phyloP scores from a whole-genome alignment of 2,329 filamentous ascomycete species.

The Tolypocladium album region DNA sequence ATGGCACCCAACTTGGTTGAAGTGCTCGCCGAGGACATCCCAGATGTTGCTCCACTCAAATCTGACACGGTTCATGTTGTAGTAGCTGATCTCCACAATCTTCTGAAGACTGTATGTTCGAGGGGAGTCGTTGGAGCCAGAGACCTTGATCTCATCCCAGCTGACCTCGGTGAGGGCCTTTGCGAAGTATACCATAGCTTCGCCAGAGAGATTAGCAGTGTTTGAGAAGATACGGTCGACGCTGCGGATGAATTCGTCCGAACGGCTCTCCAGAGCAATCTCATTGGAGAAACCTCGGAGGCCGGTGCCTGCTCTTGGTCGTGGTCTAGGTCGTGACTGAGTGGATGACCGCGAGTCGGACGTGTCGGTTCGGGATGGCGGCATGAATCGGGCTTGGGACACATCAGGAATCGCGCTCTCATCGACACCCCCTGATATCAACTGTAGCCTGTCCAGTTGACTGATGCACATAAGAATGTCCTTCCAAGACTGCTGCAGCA shows the following conservation, averaged over 20 bases:
- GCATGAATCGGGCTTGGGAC: constrained; percentile 65
- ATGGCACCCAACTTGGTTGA: constrained; percentile 95
- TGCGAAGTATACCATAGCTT: constrained; percentile 93
- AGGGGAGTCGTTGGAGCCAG: constrained; percentile 88
- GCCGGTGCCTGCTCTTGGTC: constrained; percentile 43
- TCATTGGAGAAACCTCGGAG: constrained; percentile 62
- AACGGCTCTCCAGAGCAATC: constrained; percentile 84
- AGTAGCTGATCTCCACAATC: constrained; percentile 96
- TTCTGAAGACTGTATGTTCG: constrained; percentile 97
- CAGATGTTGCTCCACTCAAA: constrained; percentile 99
- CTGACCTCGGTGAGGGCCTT: constrained; percentile 88
- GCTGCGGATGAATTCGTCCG: constrained; percentile 82
- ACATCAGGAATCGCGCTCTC: constrained; percentile 89
- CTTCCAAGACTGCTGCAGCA: constrained; percentile 84
- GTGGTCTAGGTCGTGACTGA: constrained; percentile 38
- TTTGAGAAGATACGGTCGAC: constrained; percentile 97
- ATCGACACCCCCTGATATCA: constrained; percentile 90
- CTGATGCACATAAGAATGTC: constrained; percentile 93
- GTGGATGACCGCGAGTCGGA: constrained; percentile 55
- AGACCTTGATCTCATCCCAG: constrained; percentile 98
- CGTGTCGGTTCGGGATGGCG: constrained; percentile 43
- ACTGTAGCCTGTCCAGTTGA: constrained; percentile 87
- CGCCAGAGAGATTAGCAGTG: constrained; percentile 83
- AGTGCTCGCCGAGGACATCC: constrained; percentile 95
- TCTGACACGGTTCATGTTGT: constrained; percentile 97